phyloP scores from a whole-genome alignment of 1,139 yeast species.

The Saccharomyces hybrid region DNA sequence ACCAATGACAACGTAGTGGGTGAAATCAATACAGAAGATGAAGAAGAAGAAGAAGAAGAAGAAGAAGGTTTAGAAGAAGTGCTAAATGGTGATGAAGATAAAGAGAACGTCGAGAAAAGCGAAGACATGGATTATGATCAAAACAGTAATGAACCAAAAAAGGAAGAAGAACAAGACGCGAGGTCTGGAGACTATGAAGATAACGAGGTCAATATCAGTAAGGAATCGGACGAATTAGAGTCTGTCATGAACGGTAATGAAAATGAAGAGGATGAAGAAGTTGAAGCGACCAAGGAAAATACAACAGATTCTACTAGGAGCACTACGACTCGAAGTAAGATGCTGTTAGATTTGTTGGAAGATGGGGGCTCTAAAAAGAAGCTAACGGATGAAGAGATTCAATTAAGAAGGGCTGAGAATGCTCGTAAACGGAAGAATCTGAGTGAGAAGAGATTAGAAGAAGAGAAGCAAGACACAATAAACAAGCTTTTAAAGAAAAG shows the following conservation, averaged over 20 bases:
- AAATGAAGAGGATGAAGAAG: conserved; percentile 9
- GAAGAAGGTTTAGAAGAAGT: conserved; percentile 7
- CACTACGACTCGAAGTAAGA: conserved; percentile 8
- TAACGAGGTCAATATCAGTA: conserved; percentile 8
- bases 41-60: conserved; percentile 11
- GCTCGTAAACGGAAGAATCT: conserved; percentile 85
- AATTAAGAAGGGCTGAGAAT: conserved; percentile 74
- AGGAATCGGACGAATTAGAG: conserved; percentile 10
- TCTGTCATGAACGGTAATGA: background rate
- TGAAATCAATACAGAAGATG: conserved; percentile 8
- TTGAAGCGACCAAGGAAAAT: conserved; percentile 7
- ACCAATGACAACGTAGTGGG: conserved; percentile 3
- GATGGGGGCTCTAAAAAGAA: conserved; percentile 21
- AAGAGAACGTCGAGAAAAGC: conserved; percentile 3
- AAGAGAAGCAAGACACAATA: conserved; percentile 85
- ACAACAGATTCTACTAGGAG: conserved; percentile 5
- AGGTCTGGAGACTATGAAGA: conserved; percentile 6
- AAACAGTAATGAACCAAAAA: conserved; percentile 11
- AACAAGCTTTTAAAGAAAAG: conserved; percentile 78
- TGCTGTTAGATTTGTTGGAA: conserved; percentile 23
- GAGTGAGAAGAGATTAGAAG: conserved; percentile 76
- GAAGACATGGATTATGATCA: conserved; percentile 1
- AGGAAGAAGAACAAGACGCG: conserved; percentile 8
- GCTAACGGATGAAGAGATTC: conserved; percentile 78
- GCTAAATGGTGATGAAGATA: conserved; percentile 10